Percentiles rank a stretch among this genome's conserved stretches.
Conservation (phyloP, 2,329 filamentous ascomycete species). For the Venturia pyrina region DNA sequence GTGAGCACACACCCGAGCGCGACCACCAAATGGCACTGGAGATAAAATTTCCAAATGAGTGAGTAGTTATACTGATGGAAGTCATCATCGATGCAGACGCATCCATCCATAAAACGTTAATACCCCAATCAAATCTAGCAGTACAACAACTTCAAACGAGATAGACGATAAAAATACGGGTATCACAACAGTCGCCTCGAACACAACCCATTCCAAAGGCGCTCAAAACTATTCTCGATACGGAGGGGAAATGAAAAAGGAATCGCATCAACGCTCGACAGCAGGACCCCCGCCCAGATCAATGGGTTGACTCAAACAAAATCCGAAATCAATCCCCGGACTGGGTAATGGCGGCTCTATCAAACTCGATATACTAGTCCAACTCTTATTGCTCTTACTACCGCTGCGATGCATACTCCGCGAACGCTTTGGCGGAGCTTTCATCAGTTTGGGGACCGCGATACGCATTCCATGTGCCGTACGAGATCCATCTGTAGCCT, state of each 20-base stretch:
- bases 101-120: neutral
- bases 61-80: too few relatives aligned
- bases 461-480: neutral
- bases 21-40: too few relatives aligned
- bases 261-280: neutral
- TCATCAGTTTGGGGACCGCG: neutral
- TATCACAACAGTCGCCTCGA: neutral
- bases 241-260: too few relatives aligned
- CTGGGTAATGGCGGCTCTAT: slow-evolving; percentile 7
- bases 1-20: too few relatives aligned
- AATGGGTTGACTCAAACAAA: slow-evolving; percentile 1
- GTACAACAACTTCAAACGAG: neutral
- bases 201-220: neutral
- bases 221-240: neutral
- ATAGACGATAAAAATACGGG: neutral
- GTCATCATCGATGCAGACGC: too few relatives aligned
- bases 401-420: neutral
- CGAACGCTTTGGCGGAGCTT: neutral
- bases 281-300: neutral
- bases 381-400: neutral
- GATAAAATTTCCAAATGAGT: too few relatives aligned
- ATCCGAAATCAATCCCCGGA: slow-evolving; percentile 6
- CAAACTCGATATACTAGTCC: slow-evolving; percentile 4
- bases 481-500: neutral
- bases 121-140: neutral